Evolutionary conservation across 2,329 filamentous ascomycete species (phyloP), one percentile per base, ranked within the genome.

Genomic region (Didymella keratinophila): DNA sequence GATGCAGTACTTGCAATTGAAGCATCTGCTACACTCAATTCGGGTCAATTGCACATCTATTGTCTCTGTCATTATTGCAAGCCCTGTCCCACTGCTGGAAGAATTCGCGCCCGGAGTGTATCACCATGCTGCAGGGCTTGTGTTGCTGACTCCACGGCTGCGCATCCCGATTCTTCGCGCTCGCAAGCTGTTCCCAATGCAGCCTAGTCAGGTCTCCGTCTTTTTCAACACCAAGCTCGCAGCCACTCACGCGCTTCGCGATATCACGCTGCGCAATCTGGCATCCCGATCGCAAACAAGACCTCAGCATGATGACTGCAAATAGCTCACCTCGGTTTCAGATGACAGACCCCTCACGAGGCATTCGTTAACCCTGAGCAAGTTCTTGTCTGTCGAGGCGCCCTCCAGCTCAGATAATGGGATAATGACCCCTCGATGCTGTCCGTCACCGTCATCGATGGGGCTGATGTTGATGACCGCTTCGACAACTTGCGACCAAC

Each of bases 201-300:
- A 28, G 52, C 27, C 18, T 53, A 61, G 61, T 25, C 27, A 41
- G 7, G 1, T 16, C 39, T 58, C 30, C 34, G 30, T 39, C 28
- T 25, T 48, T 39, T 65, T 66, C 67, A 70, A 69, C 65, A 70
- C 62, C 69, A 61, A 58, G 55, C 60, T 45, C 37, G 44, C 55
- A 57, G 28, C 65, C 66, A 66, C 53, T 61, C 59, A 62, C 54
- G 52, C 52, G 44, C 46, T 58, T 45, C 27, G 57, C 30, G 36
- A 37, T 59, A 61, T 62, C 60, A 45, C 21, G 25, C 34, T 47
- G 45, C 60, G 49, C 44, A 37, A 28, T 44, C 20, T 28, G 36
- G 51, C 20, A 49, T 49, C 45, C 46, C 21, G 41, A 50, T 32
- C 56, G 46, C 50, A 37, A 16, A 25, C 51, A 50, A 42, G 11